Percentiles rank a stretch among this genome's conserved stretches.
Conservation (phyloP, 2,329 filamentous ascomycete genomes). For the Cytospora paraplurivora region DNA sequence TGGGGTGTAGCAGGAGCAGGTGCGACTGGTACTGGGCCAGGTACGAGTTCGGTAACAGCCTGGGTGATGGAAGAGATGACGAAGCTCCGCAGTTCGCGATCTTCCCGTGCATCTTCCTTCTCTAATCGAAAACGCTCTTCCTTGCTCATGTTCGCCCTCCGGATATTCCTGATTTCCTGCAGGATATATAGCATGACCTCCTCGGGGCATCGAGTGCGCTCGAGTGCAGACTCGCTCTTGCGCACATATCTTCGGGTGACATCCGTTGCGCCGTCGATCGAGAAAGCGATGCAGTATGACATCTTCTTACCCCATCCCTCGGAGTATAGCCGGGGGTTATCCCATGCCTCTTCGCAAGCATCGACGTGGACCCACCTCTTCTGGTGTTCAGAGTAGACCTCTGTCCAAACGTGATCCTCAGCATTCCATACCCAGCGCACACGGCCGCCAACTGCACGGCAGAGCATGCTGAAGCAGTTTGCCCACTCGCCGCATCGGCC, state of each 20-base stretch:
- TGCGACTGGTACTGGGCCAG: constrained; percentile 41
- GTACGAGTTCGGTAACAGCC: constrained; percentile 69
- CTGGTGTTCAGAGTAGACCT: constrained; percentile 93
- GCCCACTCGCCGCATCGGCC: constrained; percentile 95
- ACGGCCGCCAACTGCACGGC: constrained; percentile 84
- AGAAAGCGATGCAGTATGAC: constrained; percentile 96
- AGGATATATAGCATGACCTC: constrained; percentile 89
- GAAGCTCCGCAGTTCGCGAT: constrained; percentile 72
- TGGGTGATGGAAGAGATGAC: constrained; percentile 74
- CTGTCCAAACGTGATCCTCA: constrained; percentile 97
- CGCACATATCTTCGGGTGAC: constrained; percentile 70
- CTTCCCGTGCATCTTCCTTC: constrained; percentile 77
- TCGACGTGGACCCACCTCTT: constrained; percentile 97
- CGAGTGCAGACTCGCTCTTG: constrained; percentile 70
- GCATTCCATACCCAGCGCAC: constrained; percentile 98
- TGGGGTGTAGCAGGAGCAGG: constrained; percentile 34
- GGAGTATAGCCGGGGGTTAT: constrained; percentile 87
- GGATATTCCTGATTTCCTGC: constrained; percentile 84
- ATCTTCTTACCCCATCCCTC: constrained; percentile 97
- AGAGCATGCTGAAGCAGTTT: constrained; percentile 98
- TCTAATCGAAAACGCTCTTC: constrained; percentile 79
- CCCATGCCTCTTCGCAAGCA: constrained; percentile 91
- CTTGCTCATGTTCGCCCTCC: constrained; percentile 82
- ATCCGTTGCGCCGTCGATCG: constrained; percentile 76
- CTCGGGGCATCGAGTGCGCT: constrained; percentile 80